Conservation (phyloP, 805 yeast species). For the Ogataea glucozyma region DNA sequence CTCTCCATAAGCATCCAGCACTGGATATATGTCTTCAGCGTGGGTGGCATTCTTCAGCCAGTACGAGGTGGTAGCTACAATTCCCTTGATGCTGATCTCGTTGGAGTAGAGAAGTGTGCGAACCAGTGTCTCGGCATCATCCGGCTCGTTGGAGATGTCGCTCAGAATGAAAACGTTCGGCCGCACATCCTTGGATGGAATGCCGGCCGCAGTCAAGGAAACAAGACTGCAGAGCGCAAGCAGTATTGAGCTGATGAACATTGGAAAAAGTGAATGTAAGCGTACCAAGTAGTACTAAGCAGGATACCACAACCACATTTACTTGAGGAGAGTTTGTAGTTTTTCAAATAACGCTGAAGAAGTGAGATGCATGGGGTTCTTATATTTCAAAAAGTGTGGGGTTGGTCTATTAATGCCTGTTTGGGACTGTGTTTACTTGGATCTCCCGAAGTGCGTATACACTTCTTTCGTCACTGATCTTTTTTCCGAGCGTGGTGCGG, state of each 20-base stretch:
- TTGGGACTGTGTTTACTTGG: too few species aligned
- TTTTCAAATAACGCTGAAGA: too few species aligned
- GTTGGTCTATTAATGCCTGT: too few species aligned
- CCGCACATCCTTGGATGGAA: slow-evolving; percentile 21
- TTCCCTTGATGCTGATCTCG: slow-evolving; percentile 32
- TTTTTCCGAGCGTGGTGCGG: too few species aligned
- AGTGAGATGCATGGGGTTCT: too few species aligned
- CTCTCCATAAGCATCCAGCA: slow-evolving; percentile 33
- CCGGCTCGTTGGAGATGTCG: slow-evolving; percentile 36
- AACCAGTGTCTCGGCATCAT: slow-evolving; percentile 35
- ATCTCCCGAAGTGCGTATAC: too few species aligned
- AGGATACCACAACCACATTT: too few species aligned
- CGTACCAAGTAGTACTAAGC: too few species aligned
- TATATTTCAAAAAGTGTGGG: too few species aligned
- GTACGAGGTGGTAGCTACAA: slow-evolving; percentile 37
- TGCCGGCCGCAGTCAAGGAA: not conserved
- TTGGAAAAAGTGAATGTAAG: not conserved
- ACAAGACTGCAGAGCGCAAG: too few species aligned
- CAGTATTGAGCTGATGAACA: not conserved
- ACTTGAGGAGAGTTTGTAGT: too few species aligned
- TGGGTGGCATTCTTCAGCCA: slow-evolving; percentile 35
- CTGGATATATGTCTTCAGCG: slow-evolving; percentile 35
- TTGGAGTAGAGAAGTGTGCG: slow-evolving; percentile 34
- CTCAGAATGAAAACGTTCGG: slow-evolving; percentile 34
- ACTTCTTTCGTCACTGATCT: too few species aligned